Base-by-base conservation (phyloP, 768 basidiomycete genomes). In the Tylopilus felleus region DNA sequence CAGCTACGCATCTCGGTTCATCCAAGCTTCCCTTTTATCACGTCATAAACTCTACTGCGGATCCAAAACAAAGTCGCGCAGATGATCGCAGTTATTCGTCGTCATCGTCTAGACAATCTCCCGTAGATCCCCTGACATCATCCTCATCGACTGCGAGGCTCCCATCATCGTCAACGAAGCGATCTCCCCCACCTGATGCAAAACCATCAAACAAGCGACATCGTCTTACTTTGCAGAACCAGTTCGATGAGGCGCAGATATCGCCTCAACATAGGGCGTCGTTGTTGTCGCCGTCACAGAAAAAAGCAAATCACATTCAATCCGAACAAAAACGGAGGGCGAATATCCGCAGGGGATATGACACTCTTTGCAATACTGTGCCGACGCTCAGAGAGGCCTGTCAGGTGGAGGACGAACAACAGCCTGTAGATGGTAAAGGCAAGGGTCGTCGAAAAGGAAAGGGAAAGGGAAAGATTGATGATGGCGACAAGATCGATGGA, bases 301-400 rank as follows among this genome's bases (percentile, higher is more conserved):
- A 95, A 68, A 91, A 94, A 66, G 88, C 88, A 38, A 95, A 95
- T 63, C 93, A 97, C 65, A 96, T 97, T 60, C 88, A 91, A 62
- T 89, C 86, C 2, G 94, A 97, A 73, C 93, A 96, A 74, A 95
- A 95, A 70, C 85, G 94, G 23, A 83, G 94, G 29, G 91, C 91
- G 14, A 94, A 93, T 62, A 96, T 97, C 48, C 80, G 92, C 12
- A 74, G 85, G 36, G 94, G 93, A 12, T 96, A 96, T 66, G 93
- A 95, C 61, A 84, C 87, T 8, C 77, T 97, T 0, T 94, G 93
- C 63, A 86, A 86, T 23, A 82, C 83, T 25, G 86, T 97, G 0
- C 94, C 94, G 10, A 77, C 89, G 2, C 76, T 97, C 35, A 73
- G 85, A 17, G 91, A 90, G 60, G 92, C 92, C 0, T 90, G 93